These are phyloP conservation scores for Phytopythium mirpurense DNA, from an alignment of 352 stramenopile species.

Conservation along the genomic window DNA sequence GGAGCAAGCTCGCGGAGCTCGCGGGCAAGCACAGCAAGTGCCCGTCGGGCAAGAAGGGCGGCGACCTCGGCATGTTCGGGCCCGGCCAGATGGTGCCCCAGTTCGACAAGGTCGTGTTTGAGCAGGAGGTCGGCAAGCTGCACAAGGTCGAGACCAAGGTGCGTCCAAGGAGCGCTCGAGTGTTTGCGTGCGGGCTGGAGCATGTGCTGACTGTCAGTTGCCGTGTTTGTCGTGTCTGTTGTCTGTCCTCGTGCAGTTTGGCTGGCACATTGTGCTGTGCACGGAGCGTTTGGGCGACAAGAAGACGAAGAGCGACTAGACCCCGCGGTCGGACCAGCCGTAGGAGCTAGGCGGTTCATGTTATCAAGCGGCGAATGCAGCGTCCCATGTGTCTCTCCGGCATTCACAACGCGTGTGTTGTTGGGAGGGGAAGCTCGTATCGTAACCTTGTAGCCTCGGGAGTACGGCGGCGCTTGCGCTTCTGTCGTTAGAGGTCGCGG, in stretches of 20 bases:
- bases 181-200: background rate
- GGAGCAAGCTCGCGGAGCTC: slow-evolving; percentile 48
- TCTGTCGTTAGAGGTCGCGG: background rate
- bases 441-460: too few species aligned
- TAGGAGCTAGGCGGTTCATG: too few species aligned
- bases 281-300: slow-evolving; percentile 48
- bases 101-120: slow-evolving; percentile 70
- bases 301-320: slow-evolving; percentile 28
- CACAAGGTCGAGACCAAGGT: slow-evolving; percentile 56
- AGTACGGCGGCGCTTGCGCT: background rate
- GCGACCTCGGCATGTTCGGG: slow-evolving; percentile 63
- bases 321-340: background rate
- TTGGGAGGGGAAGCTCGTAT: too few species aligned
- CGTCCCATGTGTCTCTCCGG: background rate
- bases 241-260: slow-evolving; percentile 35
- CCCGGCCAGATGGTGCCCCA: slow-evolving; percentile 69
- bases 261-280: slow-evolving; percentile 73
- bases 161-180: background rate
- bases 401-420: too few species aligned
- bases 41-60: slow-evolving; percentile 54
- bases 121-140: slow-evolving; percentile 43
- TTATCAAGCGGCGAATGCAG: slow-evolving; percentile 4
- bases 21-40: slow-evolving; percentile 46
- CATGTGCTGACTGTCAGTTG: slow-evolving; percentile 5
- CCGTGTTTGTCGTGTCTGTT: background rate